These are phyloP conservation scores for Scenedesmus sp. DNA, from an alignment of 163 green algal species.

Conservation along the genomic window DNA sequence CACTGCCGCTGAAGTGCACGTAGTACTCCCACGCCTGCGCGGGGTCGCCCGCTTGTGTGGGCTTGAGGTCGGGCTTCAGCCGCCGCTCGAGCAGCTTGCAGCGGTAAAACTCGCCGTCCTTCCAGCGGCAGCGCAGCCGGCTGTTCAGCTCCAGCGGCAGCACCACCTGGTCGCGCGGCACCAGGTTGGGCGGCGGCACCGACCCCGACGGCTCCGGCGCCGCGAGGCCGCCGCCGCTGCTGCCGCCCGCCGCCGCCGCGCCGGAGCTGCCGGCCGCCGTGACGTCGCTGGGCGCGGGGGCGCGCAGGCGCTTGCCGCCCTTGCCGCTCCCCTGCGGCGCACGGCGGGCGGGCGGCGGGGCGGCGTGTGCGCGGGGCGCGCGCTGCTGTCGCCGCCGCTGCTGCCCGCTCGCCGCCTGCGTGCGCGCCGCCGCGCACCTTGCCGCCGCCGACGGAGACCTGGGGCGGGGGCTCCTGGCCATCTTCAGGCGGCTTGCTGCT, in stretches of 20 bases:
- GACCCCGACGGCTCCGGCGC: not conserved
- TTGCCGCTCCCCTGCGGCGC: constrained; percentile 30
- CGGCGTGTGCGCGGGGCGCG: no score
- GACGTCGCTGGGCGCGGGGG: constrained; percentile 10
- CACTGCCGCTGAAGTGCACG: constrained; percentile 95
- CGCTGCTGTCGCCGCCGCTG: no score
- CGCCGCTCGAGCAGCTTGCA: constrained; percentile 92
- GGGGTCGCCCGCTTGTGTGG: constrained; percentile 10
- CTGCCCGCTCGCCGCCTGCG: no score
- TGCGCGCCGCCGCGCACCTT: no score
- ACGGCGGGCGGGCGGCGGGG: not conserved
- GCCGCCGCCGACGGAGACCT: no score
- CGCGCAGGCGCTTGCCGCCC: constrained; percentile 41
- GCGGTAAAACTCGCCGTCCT: constrained; percentile 80
- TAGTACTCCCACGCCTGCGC: constrained; percentile 93
- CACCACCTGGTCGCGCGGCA: constrained; percentile 53
- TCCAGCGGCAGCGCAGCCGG: constrained; percentile 74
- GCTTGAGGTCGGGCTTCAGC: constrained; percentile 28
- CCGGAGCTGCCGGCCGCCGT: not conserved
- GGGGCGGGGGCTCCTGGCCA: no score
- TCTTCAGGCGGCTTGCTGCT: no score
- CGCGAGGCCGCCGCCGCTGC: not conserved
- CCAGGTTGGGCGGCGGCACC: not conserved
- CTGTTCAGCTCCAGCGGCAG: constrained; percentile 87
- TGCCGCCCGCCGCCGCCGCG: not conserved